Percentiles rank a stretch among this genome's conserved stretches.
phyloP scores from a whole-genome alignment of 805 yeast genomes.

The Teunomyces tritomae region DNA sequence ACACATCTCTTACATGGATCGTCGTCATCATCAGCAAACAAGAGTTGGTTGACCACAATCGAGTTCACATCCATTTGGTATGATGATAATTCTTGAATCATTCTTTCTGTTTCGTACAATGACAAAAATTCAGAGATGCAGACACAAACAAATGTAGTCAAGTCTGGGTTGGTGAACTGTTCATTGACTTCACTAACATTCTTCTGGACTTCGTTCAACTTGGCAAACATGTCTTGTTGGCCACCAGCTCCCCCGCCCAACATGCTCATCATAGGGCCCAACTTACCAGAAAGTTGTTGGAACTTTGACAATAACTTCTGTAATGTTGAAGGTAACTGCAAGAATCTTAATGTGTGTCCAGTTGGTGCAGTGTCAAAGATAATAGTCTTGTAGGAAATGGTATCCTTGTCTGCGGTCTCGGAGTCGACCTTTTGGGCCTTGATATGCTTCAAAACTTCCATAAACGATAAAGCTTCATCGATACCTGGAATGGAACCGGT shows the following conservation, averaged over 20 bases:
- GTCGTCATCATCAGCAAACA: slow-evolving; percentile 78
- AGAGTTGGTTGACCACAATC: slow-evolving; percentile 89
- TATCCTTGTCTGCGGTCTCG: slow-evolving; percentile 20
- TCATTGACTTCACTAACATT: slow-evolving; percentile 85
- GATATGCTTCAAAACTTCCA: slow-evolving; percentile 97
- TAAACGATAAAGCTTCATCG: slow-evolving; percentile 95
- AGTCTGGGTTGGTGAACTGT: slow-evolving; percentile 93
- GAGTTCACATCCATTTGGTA: slow-evolving; percentile 96
- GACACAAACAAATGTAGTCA: slow-evolving; percentile 94
- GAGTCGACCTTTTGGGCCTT: slow-evolving; percentile 57
- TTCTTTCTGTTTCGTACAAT: slow-evolving; percentile 93
- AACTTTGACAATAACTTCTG: slow-evolving; percentile 85
- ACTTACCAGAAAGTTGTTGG: slow-evolving; percentile 76
- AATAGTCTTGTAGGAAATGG: slow-evolving; percentile 67
- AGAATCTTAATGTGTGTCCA: slow-evolving; percentile 93
- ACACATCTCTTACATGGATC: slow-evolving; percentile 83
- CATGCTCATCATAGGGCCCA: slow-evolving; percentile 87
- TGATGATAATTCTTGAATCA: slow-evolving; percentile 92
- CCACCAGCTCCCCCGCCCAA: slow-evolving; percentile 78
- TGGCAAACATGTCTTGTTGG: slow-evolving; percentile 69
- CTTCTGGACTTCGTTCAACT: slow-evolving; percentile 75
- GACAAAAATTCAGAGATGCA: slow-evolving; percentile 97
- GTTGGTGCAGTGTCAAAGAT: slow-evolving; percentile 99
- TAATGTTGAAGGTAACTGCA: slow-evolving; percentile 90
- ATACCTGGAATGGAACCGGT: slow-evolving; percentile 97